Evolutionary conservation across 2,329 filamentous ascomycete species (phyloP).

Genomic region (Tolypocladium ophioglossoides): DNA sequence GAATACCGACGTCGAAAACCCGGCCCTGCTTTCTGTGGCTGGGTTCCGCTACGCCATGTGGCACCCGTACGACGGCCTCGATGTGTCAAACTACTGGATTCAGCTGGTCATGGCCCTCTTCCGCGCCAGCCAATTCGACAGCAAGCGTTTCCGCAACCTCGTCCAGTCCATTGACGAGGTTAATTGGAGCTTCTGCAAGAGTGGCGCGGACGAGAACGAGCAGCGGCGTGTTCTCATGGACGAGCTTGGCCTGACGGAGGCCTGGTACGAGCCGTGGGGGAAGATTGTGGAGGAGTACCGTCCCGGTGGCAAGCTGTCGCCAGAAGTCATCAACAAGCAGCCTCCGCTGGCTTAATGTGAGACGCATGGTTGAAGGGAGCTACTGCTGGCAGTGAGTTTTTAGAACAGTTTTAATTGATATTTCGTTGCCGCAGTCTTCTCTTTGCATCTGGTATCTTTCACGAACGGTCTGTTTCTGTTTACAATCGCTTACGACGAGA

Average conservation of each 20-base stretch:
- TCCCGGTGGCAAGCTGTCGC: neutral
- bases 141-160: neutral
- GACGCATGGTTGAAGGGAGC: neutral
- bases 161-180: neutral
- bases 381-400: neutral
- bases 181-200: neutral
- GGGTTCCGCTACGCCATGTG: constrained; percentile 6
- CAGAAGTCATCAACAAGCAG: constrained; percentile 1
- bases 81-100: constrained; percentile 4
- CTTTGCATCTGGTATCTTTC: no score
- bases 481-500: neutral
- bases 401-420: neutral
- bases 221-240: constrained; percentile 1
- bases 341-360: neutral
- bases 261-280: constrained; percentile 1
- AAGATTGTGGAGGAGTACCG: constrained; percentile 2
- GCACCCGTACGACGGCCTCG: constrained; percentile 6
- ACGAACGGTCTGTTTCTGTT: neutral
- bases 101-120: constrained; percentile 1
- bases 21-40: neutral
- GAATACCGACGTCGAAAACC: neutral
- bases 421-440: no score
- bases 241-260: neutral
- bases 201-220: neutral
- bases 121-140: neutral